Percentiles rank a stretch among this genome's conserved stretches.
Evolutionary conservation across 2,329 filamentous ascomycete species (phyloP).

Genomic region (Allantophomopsis cytisporea): DNA sequence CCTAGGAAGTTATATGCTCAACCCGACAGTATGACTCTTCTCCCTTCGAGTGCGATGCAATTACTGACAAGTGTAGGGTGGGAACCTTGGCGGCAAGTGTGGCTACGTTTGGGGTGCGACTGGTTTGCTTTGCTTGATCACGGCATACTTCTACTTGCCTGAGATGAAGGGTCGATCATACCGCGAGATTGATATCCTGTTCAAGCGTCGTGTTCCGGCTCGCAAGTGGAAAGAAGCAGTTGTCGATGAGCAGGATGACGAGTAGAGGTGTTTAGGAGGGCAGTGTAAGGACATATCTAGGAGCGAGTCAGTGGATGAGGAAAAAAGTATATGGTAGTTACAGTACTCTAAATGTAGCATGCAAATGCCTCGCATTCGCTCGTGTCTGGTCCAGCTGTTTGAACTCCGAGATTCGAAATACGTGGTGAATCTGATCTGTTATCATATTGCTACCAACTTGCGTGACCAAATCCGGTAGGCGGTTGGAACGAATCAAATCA

Average conservation of each 20-base stretch:
- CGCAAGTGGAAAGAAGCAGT: constrained; percentile 8
- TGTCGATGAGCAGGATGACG: constrained; percentile 45
- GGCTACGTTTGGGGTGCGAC: constrained; percentile 48
- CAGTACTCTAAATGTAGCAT: too few species aligned
- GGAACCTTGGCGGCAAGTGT: constrained; percentile 36
- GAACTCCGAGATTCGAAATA: too few species aligned
- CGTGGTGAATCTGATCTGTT: too few species aligned
- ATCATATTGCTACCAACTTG: too few species aligned
- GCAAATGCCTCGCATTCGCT: too few species aligned
- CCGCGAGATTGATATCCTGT: constrained; percentile 34
- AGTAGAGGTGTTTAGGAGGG: constrained; percentile 27
- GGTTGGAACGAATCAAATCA: too few species aligned
- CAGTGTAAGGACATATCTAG: constrained; percentile 2
- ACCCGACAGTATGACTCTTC: constrained; percentile 26
- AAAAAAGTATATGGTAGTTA: neutral
- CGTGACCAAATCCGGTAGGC: too few species aligned
- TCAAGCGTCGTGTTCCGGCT: constrained; percentile 22
- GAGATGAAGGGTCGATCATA: constrained; percentile 44
- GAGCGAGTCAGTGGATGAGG: neutral
- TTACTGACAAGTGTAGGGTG: constrained; percentile 15
- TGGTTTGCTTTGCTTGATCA: constrained; percentile 36
- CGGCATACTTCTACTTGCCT: constrained; percentile 34
- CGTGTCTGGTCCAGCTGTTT: too few species aligned
- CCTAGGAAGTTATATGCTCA: constrained; percentile 46
- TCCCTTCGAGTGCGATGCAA: neutral